Percentiles rank a stretch among this genome's conserved stretches.
Conservation (phyloP, 2,329 filamentous ascomycete species). For the Sporothrix phasma region DNA sequence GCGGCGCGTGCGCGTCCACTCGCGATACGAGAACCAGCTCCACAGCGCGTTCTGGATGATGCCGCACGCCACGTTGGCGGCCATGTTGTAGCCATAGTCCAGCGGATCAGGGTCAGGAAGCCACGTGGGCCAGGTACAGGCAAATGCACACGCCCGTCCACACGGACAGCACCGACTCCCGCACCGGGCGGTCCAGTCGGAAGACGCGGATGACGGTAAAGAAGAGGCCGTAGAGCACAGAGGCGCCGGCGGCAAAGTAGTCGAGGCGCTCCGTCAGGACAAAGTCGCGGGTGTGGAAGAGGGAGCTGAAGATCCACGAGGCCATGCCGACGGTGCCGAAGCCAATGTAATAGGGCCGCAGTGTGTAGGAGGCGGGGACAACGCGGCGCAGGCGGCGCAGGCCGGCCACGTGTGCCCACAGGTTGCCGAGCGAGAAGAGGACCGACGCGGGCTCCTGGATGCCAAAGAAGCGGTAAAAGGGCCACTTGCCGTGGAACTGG, state of each 20-base stretch:
- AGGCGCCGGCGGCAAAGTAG: constrained; percentile 88
- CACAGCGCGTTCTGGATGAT: constrained; percentile 73
- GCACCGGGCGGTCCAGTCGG: constrained; percentile 50
- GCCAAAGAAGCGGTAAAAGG: constrained; percentile 80
- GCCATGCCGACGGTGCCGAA: constrained; percentile 74
- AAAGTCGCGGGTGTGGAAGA: constrained; percentile 91
- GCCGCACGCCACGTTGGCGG: constrained; percentile 78
- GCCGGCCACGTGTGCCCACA: constrained; percentile 72
- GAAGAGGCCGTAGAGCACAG: constrained; percentile 83
- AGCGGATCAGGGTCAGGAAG: constrained; percentile 76
- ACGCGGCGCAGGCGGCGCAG: constrained; percentile 57
- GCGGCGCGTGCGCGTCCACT: constrained; percentile 61
- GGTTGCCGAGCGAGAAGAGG: constrained; percentile 86
- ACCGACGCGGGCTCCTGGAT: constrained; percentile 94
- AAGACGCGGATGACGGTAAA: constrained; percentile 76
- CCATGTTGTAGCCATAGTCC: constrained; percentile 99
- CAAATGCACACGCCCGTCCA: constrained; percentile 67
- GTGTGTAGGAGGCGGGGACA: constrained; percentile 62
- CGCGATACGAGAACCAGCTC: constrained; percentile 69
- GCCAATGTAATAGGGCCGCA: constrained; percentile 69
- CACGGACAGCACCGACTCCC: constrained; percentile 44
- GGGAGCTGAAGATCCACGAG: constrained; percentile 78
- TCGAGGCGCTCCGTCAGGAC: constrained; percentile 81
- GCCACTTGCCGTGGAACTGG: constrained; percentile 99
- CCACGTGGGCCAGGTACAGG: constrained; percentile 69